Conservation (phyloP, 345 rosid genomes). For the Lepidium sativum region DNA sequence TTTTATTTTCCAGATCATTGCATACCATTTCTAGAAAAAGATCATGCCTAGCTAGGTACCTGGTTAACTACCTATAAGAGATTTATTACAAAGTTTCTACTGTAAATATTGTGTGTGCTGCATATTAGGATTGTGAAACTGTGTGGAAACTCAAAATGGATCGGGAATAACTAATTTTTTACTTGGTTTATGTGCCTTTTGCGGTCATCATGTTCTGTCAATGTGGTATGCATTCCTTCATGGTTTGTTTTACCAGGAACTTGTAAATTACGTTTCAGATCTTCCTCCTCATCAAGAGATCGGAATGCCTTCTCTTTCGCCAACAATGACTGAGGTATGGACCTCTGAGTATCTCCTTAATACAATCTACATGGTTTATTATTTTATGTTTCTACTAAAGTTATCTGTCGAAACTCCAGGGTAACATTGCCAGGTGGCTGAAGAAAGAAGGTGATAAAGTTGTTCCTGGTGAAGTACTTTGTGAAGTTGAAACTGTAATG, state of each 20-base stretch:
- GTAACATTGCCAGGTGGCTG: conserved; percentile 94
- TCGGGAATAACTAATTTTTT: background rate
- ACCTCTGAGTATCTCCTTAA: background rate
- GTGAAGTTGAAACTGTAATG: conserved; percentile 98
- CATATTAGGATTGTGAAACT: background rate
- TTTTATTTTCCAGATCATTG: background rate
- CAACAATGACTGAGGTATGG: conserved; percentile 92
- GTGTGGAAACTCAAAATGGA: background rate
- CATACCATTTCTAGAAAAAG: background rate
- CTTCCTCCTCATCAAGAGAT: conserved; percentile 90
- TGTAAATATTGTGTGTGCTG: background rate
- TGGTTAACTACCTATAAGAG: background rate
- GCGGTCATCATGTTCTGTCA: background rate
- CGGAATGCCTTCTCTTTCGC: conserved; percentile 97
- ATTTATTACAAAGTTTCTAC: background rate
- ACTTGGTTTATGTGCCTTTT: conserved; percentile 1
- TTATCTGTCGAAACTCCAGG: conserved; percentile 41
- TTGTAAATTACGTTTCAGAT: conserved; percentile 40
- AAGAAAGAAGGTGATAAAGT: conserved; percentile 95
- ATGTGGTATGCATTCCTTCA: background rate
- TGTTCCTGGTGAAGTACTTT: conserved; percentile 87
- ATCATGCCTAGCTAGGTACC: background rate
- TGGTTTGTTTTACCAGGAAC: background rate
- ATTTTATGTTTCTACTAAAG: conserved; percentile 9
- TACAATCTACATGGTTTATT: background rate